Evolutionary conservation across 257 asterid genomes (phyloP).

Genomic region (Salvia splendens): DNA sequence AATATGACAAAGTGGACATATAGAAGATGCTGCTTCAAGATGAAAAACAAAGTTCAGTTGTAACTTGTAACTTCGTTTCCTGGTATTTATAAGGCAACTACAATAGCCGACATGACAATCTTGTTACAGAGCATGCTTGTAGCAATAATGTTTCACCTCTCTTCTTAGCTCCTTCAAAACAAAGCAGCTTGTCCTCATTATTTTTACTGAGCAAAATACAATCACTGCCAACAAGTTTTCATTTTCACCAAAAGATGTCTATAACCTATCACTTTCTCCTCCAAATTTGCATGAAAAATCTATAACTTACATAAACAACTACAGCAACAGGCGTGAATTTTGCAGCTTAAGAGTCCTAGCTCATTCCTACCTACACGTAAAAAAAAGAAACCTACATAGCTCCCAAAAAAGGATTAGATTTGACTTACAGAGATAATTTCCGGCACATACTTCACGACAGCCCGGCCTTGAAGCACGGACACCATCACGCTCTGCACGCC

Average conservation of each 20-base stretch:
- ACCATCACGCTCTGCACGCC: constrained; percentile 73
- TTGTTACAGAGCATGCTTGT: not conserved
- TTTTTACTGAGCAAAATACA: not conserved
- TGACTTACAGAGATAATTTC: constrained; percentile 64
- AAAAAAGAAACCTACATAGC: constrained; percentile 16
- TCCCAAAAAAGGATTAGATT: constrained; percentile 14
- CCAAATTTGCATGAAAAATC: not conserved
- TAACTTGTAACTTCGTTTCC: not conserved
- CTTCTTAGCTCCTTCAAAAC: not conserved
- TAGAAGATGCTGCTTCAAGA: not conserved
- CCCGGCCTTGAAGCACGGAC: constrained; percentile 92
- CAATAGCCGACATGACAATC: not conserved
- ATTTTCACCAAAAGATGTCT: not conserved
- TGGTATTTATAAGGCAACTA: not conserved
- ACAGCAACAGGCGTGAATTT: not conserved
- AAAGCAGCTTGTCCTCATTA: not conserved
- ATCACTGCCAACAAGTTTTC: not conserved
- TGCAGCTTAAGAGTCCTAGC: constrained; percentile 9
- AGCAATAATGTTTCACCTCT: not conserved
- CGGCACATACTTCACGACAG: constrained; percentile 82
- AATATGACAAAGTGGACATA: constrained; percentile 13
- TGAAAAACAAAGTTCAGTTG: not conserved
- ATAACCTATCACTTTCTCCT: constrained; percentile 19
- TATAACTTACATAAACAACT: too few species aligned
- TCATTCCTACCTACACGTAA: constrained; percentile 5